Evolutionary conservation across 2,329 filamentous ascomycete genomes (phyloP).

Genomic region (Curvularia sp.): DNA sequence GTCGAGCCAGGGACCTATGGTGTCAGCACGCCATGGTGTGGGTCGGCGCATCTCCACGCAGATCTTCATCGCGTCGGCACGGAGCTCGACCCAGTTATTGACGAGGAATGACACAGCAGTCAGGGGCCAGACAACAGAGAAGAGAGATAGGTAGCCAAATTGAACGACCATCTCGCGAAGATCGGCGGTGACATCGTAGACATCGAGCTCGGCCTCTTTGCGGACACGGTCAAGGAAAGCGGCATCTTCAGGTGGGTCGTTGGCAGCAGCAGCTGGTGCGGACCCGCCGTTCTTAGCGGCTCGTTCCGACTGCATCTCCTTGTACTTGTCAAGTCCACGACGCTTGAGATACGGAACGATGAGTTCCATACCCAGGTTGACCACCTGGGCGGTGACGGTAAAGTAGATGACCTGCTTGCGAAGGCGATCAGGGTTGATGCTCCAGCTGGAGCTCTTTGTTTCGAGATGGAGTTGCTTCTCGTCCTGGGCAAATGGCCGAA

Average conservation of each 20-base stretch:
- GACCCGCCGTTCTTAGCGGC: conserved; percentile 64
- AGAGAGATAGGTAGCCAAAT: conserved; percentile 86
- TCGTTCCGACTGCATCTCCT: conserved; percentile 71
- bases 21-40: conserved; percentile 87
- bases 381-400: conserved; percentile 89
- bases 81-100: conserved; percentile 96
- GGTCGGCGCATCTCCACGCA: conserved; percentile 87
- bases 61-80: conserved; percentile 93
- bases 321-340: conserved; percentile 77
- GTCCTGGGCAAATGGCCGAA: conserved; percentile 76
- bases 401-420: conserved; percentile 95
- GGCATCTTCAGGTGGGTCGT: conserved; percentile 78
- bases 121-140: conserved; percentile 95
- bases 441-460: conserved; percentile 67
- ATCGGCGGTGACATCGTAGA: conserved; percentile 89
- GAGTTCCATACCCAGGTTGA: conserved; percentile 85
- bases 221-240: conserved; percentile 82
- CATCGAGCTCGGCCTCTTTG: conserved; percentile 78
- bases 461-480: conserved; percentile 68
- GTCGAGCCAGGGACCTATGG: conserved; percentile 91
- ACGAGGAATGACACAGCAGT: conserved; percentile 86
- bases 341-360: conserved; percentile 86
- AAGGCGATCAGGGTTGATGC: conserved; percentile 82
- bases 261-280: conserved; percentile 57
- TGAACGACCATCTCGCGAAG: conserved; percentile 72